These are phyloP conservation scores for Helianthus tuberosus DNA, from an alignment of 129 eudicot genomes.

Conservation along the genomic window DNA sequence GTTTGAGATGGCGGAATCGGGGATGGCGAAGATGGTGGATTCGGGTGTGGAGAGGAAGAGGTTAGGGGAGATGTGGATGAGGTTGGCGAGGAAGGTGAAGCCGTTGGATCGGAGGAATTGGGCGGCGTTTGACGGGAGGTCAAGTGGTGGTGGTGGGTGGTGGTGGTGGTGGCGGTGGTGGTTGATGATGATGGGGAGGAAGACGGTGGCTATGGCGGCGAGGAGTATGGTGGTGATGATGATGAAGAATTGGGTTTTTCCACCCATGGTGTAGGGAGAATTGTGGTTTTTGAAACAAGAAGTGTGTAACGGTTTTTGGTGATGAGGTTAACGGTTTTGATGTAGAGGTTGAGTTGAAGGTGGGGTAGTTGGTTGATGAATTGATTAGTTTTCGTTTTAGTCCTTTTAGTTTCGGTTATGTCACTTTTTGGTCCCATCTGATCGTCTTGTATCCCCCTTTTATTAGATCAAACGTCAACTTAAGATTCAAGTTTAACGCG, in stretches of 20 bases:
- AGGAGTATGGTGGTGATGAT: conserved; percentile 31
- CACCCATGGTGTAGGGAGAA: conserved; percentile 17
- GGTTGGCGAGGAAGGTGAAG: conserved; percentile 53
- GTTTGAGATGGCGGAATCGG: conserved; percentile 53
- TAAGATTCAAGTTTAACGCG: no score
- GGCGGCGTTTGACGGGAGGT: conserved; percentile 51
- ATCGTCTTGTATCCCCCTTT: no score
- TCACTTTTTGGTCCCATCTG: conserved; percentile 2
- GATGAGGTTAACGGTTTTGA: not conserved
- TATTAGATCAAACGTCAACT: no score
- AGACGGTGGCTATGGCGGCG: conserved; percentile 30
- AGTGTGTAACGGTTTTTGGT: conserved; percentile 13
- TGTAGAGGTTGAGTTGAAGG: not conserved
- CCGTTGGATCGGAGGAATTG: conserved; percentile 54
- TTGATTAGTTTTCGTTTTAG: not conserved
- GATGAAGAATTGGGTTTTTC: conserved; percentile 13
- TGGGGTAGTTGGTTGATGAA: not conserved
- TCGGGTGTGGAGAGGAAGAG: conserved; percentile 53
- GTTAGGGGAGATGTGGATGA: conserved; percentile 68
- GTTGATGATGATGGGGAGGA: conserved; percentile 30
- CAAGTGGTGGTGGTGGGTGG: conserved; percentile 34
- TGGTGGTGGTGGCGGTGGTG: conserved; percentile 18
- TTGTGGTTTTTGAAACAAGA: conserved; percentile 15
- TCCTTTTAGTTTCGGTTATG: not conserved
- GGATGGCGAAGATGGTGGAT: conserved; percentile 69